Conservation (phyloP, 768 basidiomycete species). For the Tubosaeta brunneosetosa region DNA sequence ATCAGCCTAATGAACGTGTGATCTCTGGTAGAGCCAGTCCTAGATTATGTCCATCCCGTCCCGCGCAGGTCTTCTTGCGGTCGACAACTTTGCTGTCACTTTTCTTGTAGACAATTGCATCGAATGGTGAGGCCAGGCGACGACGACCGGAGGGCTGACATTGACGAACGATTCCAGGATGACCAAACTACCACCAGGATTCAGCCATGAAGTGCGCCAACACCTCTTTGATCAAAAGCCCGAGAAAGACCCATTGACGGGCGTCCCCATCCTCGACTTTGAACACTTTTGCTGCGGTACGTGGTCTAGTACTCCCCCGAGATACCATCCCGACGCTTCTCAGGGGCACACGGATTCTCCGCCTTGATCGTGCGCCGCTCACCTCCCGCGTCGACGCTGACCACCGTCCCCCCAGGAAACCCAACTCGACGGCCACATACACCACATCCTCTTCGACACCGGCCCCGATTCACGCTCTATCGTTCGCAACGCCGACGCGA, state of each 20-base stretch:
- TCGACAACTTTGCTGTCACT: slow-evolving; percentile 45
- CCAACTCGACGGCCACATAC: slow-evolving; percentile 40
- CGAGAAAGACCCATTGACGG: slow-evolving; percentile 39
- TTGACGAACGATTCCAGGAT: slow-evolving; percentile 46
- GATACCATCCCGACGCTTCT: neutral
- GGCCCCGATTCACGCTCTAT: slow-evolving; percentile 76
- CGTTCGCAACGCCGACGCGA: slow-evolving; percentile 61
- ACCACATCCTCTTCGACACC: slow-evolving; percentile 74
- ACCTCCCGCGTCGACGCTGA: neutral
- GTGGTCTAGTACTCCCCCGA: neutral
- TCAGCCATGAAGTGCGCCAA: slow-evolving; percentile 63
- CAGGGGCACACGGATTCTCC: slow-evolving; percentile 84
- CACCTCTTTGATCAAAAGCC: slow-evolving; percentile 53
- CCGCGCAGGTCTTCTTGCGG: slow-evolving; percentile 22
- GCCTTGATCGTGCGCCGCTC: slow-evolving; percentile 57
- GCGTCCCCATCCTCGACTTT: slow-evolving; percentile 65
- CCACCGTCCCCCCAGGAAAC: slow-evolving; percentile 45
- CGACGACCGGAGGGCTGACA: neutral
- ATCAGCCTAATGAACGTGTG: no score
- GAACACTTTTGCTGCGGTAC: slow-evolving; percentile 68
- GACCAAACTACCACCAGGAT: slow-evolving; percentile 74
- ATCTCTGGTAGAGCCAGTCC: no score
- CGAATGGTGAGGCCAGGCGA: slow-evolving; percentile 55
- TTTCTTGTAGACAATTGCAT: slow-evolving; percentile 75
- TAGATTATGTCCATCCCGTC: no score